Base-by-base conservation (phyloP, 352 stramenopile species). In the Salisapilia sapeloensis region DNA sequence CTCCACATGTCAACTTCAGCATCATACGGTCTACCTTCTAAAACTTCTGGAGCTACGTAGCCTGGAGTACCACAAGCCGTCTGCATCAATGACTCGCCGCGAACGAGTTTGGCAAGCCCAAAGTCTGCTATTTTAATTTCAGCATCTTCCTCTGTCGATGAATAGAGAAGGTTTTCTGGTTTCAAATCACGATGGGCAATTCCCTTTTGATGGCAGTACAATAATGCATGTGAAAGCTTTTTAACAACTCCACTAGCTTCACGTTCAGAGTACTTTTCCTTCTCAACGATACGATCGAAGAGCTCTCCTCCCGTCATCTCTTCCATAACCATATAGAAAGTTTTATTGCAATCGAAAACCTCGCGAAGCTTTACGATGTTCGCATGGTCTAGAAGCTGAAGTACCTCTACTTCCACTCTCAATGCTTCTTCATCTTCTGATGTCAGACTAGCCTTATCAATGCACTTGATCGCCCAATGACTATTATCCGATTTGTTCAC, bases 1-100 rank as follows among this genome's bases (percentile, higher is more conserved):
- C 61, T 92, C 89, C 90, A 98, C 35, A 97, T 80, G 53, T 97
- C 91, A 5, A 94, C 82, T 56, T 97, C 84, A 6, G 61, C 75
- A 40, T 85, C 85, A 52, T 98, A 98, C 19, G 71, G 60, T 13
- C 79, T 64, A 4, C 85, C 81, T 44, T 94, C 67, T 17, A 98
- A 53, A 56, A 98, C 96, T 64, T 98, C 93, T 0, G 93, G 89
- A 1, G 93, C 93, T 5, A 97, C 89, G 59, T 97, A 98, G 1
- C 92, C 91, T 0, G 91, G 91, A 24, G 92, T 98, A 17, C 93
- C 93, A 49, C 92, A 97, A 34, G 93, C 87, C 4, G 89, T 96
- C 26, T 90, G 89, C 48, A 98, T 84, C 41, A 84, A 74, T 23
- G 74, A 93, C 76, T 96, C 79, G 27, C 84, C 82, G 37, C 85